A percentile compares a stretch with the other conserved stretches of the same genome.
phyloP scores from a whole-genome alignment of 1,139 yeast species.

The Debaryomycetaceae sp. region DNA sequence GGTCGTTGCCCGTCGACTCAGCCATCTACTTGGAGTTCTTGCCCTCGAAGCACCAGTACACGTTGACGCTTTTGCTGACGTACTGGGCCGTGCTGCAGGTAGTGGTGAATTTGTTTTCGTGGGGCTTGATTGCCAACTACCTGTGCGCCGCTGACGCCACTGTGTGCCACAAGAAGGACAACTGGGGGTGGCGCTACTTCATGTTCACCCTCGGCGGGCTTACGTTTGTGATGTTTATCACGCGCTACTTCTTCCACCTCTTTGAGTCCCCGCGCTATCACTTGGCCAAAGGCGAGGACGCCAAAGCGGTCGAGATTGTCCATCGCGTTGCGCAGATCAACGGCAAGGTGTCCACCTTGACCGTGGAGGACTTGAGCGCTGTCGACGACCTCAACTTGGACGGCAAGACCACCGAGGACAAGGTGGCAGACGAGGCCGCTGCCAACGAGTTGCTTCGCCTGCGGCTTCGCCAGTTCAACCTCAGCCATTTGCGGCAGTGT shows the following conservation, averaged over 20 bases:
- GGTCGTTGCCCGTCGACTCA: slow-evolving; percentile 41
- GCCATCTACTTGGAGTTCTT: slow-evolving; percentile 42
- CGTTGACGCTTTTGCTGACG: slow-evolving; percentile 38
- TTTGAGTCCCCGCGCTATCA: slow-evolving; percentile 39
- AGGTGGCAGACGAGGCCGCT: not conserved
- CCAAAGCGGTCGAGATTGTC: slow-evolving; percentile 29
- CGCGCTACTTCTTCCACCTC: slow-evolving; percentile 32
- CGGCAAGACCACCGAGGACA: not conserved
- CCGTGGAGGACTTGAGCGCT: slow-evolving; percentile 26
- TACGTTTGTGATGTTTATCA: slow-evolving; percentile 32
- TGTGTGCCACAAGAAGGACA: slow-evolving; percentile 29
- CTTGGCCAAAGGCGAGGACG: slow-evolving; percentile 36
- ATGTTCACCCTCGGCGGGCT: slow-evolving; percentile 38
- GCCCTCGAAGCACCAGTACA: slow-evolving; percentile 35
- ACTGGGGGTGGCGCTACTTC: slow-evolving; percentile 43
- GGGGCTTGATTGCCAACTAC: slow-evolving; percentile 38
- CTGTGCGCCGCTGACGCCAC: slow-evolving; percentile 24
- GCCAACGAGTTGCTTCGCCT: slow-evolving; percentile 20
- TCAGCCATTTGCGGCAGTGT: slow-evolving; percentile 31
- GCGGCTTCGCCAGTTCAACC: slow-evolving; percentile 24
- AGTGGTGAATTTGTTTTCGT: slow-evolving; percentile 33
- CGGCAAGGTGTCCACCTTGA: slow-evolving; percentile 18
- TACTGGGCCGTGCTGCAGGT: slow-evolving; percentile 46
- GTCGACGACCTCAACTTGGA: slow-evolving; percentile 19
- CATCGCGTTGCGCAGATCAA: slow-evolving; percentile 35